Evolutionary conservation across 495 filamentous ascomycete genomes (phyloP), one percentile per base, ranked within the genome.

Genomic region (Penicillium soppii): DNA sequence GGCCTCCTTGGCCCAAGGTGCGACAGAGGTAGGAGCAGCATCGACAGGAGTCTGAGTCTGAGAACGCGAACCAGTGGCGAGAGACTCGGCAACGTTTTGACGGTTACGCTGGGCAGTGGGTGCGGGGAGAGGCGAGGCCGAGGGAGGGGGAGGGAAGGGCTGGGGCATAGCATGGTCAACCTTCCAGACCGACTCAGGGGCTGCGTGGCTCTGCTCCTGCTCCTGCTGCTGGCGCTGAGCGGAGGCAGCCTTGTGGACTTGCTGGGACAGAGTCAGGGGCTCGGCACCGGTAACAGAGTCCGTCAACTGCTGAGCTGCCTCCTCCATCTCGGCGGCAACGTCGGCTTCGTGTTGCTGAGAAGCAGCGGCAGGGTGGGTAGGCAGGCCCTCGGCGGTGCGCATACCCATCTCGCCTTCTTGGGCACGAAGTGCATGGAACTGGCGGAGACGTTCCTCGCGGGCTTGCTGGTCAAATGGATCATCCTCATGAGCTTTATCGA

Each of bases 1-100:
- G 9, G 79, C 73, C 53, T 97, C 90, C 66, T 91, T 92, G 5
- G 94, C 94, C 94, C 94, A 98, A 1, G 94, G 94, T 1, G 94
- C 94, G 40, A 96, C 75, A 2, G 90, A 86, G 3, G 89, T 75
- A 29, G 76, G 68, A 0, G 78, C 78, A 4, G 81, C 76, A 53
- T 84, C 82, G 27, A 77, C 64, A 0, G 80, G 90, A 7, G 91
- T 92, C 53, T 88, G 86, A 2, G 88, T 87, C 30, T 81, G 83
- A 30, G 90, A 92, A 27, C 87, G 80, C 12, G 83, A 80, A 53
- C 83, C 84, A 7, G 79, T 82, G 40, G 83, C 84, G 41, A 95
- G 81, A 49, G 87, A 83, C 40, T 95, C 90, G 9, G 91, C 90
- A 5, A 96, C 77, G 58, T 90, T 90, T 43, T 90, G 88, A 30